Evolutionary conservation across 2,329 filamentous ascomycete genomes (phyloP).

Genomic region (Fusarium setosum): DNA sequence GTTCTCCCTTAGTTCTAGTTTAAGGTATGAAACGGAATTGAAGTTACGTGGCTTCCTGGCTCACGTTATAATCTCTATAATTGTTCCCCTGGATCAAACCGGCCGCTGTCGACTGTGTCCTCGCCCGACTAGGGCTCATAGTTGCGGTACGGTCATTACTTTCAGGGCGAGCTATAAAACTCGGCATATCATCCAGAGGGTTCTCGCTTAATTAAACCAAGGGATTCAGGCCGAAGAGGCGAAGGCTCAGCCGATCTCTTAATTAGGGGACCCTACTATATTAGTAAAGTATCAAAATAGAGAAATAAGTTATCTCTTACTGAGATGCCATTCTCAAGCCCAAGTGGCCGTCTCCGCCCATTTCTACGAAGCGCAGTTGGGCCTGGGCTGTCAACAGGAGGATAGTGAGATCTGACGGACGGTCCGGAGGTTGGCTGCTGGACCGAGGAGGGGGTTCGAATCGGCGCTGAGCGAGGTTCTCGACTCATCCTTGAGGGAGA

Average conservation of each 20-base stretch:
- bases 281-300: not conserved
- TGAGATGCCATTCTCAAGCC: not conserved
- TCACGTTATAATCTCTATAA: not conserved
- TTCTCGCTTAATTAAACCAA: slow-evolving; percentile 1
- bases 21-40: not conserved
- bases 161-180: slow-evolving; percentile 11
- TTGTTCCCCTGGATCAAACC: not conserved
- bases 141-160: not conserved
- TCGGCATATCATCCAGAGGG: not conserved
- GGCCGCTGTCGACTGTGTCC: slow-evolving; percentile 6
- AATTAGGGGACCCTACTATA: not conserved
- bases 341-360: not conserved
- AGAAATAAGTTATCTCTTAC: not conserved
- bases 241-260: not conserved
- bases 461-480: too few relatives aligned
- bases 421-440: not conserved
- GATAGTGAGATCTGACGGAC: not conserved
- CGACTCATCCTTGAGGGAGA: too few relatives aligned
- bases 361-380: not conserved
- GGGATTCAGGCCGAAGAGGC: slow-evolving; percentile 1
- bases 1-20: not conserved
- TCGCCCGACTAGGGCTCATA: not conserved
- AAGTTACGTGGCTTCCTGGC: not conserved
- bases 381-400: not conserved
- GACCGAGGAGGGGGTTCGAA: too few relatives aligned